Base-by-base conservation (phyloP, 2,329 filamentous ascomycete genomes). In the Colletotrichum costaricense region DNA sequence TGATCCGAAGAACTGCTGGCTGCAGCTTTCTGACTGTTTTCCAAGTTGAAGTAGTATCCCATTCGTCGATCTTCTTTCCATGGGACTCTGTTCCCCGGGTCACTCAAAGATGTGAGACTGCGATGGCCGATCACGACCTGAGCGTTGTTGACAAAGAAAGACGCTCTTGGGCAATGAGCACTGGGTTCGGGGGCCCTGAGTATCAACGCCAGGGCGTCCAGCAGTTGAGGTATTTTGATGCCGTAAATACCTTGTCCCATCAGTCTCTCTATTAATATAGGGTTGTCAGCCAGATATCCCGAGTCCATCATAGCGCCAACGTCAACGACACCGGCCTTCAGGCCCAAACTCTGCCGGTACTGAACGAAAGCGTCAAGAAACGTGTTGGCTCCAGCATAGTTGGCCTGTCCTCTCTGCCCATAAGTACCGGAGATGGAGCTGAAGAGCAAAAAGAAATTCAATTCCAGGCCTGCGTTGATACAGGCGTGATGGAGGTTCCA, bases 291-390 rank as follows among this genome's bases (percentile, higher is more conserved):
- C 3, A 86, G 76, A 69, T 80, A 83, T 1, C 86, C 85, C 4
- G 82, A 76, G 5, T 81, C 84, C 2, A 79, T 76, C 7, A 86
- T 77, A 24, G 59, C 54, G 0, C 75, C 75, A 9, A 88, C 78
- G 66, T 87, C 77, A 1, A 88, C 78, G 11, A 77, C 75, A 0
- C 81, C 80, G 2, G 81, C 85, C 0, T 83, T 78, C 5, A 86
- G 76, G 3, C 82, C 83, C 1, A 77, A 75, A 1, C 66, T 58
- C 4, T 77, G 73, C 11, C 85, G 81, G 62, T 82, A 83, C 19
- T 81, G 79, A 3, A 79, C 81, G 22, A 86, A 81, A 4, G 80
- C 76, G 35, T 86, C 82, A 49, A 85, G 75, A 76, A 82, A 87
- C 5, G 81, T 79, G 75, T 84, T 86, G 22, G 80, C 83, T 0